Conservation (phyloP, 2,329 filamentous ascomycete genomes). For the Aspergillus hiratsukae region DNA sequence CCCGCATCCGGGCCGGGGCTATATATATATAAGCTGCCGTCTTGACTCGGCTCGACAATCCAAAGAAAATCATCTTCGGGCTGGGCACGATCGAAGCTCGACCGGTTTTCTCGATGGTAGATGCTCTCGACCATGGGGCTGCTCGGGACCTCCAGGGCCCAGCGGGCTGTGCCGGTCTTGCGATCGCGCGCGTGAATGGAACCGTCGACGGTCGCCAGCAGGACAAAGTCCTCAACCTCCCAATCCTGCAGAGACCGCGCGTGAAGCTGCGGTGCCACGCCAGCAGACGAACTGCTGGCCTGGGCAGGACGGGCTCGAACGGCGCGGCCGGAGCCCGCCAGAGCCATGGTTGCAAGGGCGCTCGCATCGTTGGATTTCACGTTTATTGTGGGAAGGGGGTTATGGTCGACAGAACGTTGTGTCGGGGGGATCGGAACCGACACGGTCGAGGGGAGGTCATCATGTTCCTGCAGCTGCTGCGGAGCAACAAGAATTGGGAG, state of each 20-base stretch:
- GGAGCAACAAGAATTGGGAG: constrained; percentile 60
- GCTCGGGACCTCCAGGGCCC: constrained; percentile 74
- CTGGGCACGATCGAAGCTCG: constrained; percentile 53
- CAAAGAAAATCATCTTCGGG: constrained; percentile 82
- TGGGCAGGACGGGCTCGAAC: constrained; percentile 90
- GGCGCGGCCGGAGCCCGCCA: constrained; percentile 67
- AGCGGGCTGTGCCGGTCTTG: constrained; percentile 75
- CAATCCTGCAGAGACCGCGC: constrained; percentile 98
- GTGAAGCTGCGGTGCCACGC: constrained; percentile 76
- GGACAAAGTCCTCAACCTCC: constrained; percentile 99
- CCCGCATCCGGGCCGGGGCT: constrained; percentile 56
- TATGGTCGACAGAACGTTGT: constrained; percentile 16
- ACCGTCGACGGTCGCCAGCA: constrained; percentile 99
- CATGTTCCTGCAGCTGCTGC: constrained; percentile 52
- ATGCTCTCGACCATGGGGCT: constrained; percentile 87
- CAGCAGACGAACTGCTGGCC: constrained; percentile 58
- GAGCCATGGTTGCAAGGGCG: constrained; percentile 97
- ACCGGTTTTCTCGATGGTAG: constrained; percentile 69
- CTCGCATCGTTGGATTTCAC: constrained; percentile 65
- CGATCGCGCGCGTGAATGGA: constrained; percentile 88
- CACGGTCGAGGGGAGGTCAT: constrained; percentile 25
- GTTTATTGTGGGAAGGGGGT: constrained; percentile 23
- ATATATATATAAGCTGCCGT: constrained; percentile 85
- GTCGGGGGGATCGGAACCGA: constrained; percentile 24
- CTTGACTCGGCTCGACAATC: constrained; percentile 87